Evolutionary conservation across 345 rosid species (phyloP), one percentile per base, ranked within the genome.

Genomic region (Anacardium occidentale): DNA sequence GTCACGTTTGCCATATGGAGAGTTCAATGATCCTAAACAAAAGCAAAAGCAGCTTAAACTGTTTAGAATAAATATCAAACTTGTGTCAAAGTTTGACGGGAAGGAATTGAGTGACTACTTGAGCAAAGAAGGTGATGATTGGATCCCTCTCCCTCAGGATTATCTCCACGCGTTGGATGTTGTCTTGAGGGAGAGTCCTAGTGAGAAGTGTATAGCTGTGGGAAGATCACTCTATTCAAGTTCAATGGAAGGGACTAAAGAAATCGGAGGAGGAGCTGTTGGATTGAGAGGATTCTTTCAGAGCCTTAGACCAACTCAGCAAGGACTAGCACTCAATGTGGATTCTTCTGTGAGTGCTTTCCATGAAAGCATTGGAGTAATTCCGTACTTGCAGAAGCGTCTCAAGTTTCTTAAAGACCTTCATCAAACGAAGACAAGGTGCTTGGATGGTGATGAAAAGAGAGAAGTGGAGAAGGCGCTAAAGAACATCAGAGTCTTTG

Each of bases 201-300:
- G 77, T 54, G 97, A 90, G 88, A 94, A 87, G 66, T 90, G 97
- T 77, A 69, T 88, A 74, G 74, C 94, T 0, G 81, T 84, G 10
- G 97, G 97, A 37, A 85, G 97, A 78, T 94, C 98, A 0, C 81
- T 92, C 75, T 92, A 89, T 82, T 92, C 97, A 5, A 82, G 80
- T 77, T 88, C 88, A 7, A 89, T 91, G 92, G 92, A 89, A 26
- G 97, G 95, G 11, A 75, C 81, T 24, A 84, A 85, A 71, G 97
- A 89, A 53, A 88, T 94, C 69, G 98, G 98, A 74, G 98, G 97
- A 45, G 98, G 97, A 69, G 91, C 91, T 69, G 82, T 92, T 74
- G 98, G 97, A 71, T 78, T 89, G 72, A 85, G 95, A 84, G 98
- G 98, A 0, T 94, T 92, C 81, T 92, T 94, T 78, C 98, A 94